Percentiles rank a stretch among this genome's conserved stretches.
These are phyloP conservation scores for Starmera dryadoides DNA, from an alignment of 805 yeast species.

Conservation along the genomic window DNA sequence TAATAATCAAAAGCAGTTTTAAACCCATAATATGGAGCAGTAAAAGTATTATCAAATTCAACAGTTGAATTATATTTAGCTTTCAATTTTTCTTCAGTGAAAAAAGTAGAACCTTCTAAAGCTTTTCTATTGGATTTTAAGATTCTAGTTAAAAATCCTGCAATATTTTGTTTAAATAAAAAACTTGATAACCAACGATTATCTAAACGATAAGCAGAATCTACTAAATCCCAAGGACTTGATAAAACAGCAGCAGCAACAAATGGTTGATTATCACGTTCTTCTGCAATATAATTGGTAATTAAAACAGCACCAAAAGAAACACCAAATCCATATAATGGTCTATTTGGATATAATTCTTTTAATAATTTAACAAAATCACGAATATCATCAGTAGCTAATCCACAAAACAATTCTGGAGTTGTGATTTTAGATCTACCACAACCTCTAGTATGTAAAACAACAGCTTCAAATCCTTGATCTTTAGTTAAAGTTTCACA, in stretches of 20 bases:
- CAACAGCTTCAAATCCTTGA: conserved; percentile 49
- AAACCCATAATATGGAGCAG: conserved; percentile 57
- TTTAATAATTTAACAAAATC: conserved; percentile 46
- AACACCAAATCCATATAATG: conserved; percentile 59
- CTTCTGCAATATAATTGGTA: conserved; percentile 67
- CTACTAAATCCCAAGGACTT: conserved; percentile 68
- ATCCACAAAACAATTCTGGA: conserved; percentile 58
- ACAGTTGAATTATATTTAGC: conserved; percentile 30
- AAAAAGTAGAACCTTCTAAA: conserved; percentile 23
- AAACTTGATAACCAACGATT: conserved; percentile 30
- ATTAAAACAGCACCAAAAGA: conserved; percentile 67
- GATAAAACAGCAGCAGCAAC: conserved; percentile 55
- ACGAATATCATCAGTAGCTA: conserved; percentile 64
- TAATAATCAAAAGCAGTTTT: conserved; percentile 57
- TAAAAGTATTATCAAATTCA: conserved; percentile 57
- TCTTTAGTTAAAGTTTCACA: conserved; percentile 34
- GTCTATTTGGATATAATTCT: conserved; percentile 49
- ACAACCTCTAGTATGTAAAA: conserved; percentile 68
- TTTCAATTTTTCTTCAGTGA: conserved; percentile 28
- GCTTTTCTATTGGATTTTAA: conserved; percentile 36
- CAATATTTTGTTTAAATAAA: conserved; percentile 34
- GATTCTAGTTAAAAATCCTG: conserved; percentile 33
- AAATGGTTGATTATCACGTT: conserved; percentile 42
- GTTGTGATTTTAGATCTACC: conserved; percentile 67
- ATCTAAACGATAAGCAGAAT: conserved; percentile 39